A percentile compares a stretch with the other conserved stretches of the same genome.
phyloP scores from a whole-genome alignment of 495 filamentous ascomycete genomes.

The Immersiella caudata region DNA sequence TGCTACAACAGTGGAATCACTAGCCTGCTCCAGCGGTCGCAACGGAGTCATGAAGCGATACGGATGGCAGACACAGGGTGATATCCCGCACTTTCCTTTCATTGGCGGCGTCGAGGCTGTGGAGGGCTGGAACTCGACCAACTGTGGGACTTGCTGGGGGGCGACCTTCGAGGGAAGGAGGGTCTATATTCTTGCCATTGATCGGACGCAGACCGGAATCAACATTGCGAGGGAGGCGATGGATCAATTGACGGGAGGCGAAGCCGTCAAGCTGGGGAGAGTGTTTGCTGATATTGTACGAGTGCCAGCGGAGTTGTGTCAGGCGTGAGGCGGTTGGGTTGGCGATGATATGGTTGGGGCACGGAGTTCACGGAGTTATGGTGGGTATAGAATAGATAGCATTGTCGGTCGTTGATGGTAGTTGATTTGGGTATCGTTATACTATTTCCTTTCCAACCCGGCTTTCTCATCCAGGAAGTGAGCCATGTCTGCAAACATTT shows the following conservation, averaged over 20 bases:
- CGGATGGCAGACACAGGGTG: slow-evolving; percentile 49
- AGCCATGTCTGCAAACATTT: slow-evolving; percentile 52
- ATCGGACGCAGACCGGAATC: slow-evolving; percentile 62
- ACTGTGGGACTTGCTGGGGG: slow-evolving; percentile 72
- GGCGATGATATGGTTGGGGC: background rate
- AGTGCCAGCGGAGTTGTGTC: slow-evolving; percentile 42
- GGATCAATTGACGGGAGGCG: slow-evolving; percentile 64
- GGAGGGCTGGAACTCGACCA: slow-evolving; percentile 57
- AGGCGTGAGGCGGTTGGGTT: slow-evolving; percentile 17
- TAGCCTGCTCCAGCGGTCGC: slow-evolving; percentile 60
- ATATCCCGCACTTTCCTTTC: slow-evolving; percentile 57
- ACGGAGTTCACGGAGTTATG: too few species aligned
- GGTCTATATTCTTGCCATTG: slow-evolving; percentile 69
- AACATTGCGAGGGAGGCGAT: slow-evolving; percentile 68
- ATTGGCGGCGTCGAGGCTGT: slow-evolving; percentile 68
- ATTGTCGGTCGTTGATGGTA: slow-evolving; percentile 19
- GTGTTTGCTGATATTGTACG: slow-evolving; percentile 54
- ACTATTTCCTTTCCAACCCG: slow-evolving; percentile 8
- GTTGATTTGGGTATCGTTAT: slow-evolving; percentile 15
- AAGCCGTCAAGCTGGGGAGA: slow-evolving; percentile 58
- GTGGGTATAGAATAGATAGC: background rate
- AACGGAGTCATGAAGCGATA: slow-evolving; percentile 62
- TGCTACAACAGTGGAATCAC: slow-evolving; percentile 38
- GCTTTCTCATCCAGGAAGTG: slow-evolving; percentile 33
- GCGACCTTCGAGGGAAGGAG: slow-evolving; percentile 61